Conservation (phyloP, 208 protist genomes). For the Crithidia bombi region DNA sequence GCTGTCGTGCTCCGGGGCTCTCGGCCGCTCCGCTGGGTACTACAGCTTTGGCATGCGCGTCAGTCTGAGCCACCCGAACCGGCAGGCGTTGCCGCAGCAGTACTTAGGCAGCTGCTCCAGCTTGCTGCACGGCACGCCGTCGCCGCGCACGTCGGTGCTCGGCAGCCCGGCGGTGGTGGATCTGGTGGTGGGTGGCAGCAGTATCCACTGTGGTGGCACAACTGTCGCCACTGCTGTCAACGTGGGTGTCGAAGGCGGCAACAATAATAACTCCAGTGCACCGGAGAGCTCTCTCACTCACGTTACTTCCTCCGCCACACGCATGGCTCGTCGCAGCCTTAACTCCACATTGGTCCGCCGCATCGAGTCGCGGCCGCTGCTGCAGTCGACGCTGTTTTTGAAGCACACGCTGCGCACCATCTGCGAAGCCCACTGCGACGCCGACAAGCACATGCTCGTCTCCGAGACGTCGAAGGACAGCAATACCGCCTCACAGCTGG, state of each 20-base stretch:
- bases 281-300: slow-evolving; percentile 4
- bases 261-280: background rate
- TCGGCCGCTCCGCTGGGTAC: slow-evolving; percentile 62
- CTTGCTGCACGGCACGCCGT: slow-evolving; percentile 11
- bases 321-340: slow-evolving; percentile 19
- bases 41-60: slow-evolving; percentile 69
- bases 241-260: background rate
- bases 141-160: slow-evolving; percentile 17
- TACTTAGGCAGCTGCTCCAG: slow-evolving; percentile 42
- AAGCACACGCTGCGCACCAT: slow-evolving; percentile 30
- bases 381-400: slow-evolving; percentile 77
- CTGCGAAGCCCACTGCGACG: slow-evolving; percentile 8
- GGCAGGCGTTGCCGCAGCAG: slow-evolving; percentile 50
- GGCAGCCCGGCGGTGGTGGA: slow-evolving; percentile 14
- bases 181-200: background rate
- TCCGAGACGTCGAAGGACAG: slow-evolving; percentile 4
- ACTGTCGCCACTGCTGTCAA: too few relatives aligned
- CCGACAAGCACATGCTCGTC: background rate
- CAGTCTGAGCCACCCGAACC: slow-evolving; percentile 55
- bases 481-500: slow-evolving; percentile 11
- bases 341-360: slow-evolving; percentile 36
- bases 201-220: background rate
- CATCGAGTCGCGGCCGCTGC: slow-evolving; percentile 57
- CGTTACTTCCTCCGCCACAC: slow-evolving; percentile 2
- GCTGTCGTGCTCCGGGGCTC: slow-evolving; percentile 37